A percentile compares a stretch with the other conserved stretches of the same genome.
phyloP scores from a whole-genome alignment of 1,284 basidiomycete genomes.

The Moesziomyces sp. region DNA sequence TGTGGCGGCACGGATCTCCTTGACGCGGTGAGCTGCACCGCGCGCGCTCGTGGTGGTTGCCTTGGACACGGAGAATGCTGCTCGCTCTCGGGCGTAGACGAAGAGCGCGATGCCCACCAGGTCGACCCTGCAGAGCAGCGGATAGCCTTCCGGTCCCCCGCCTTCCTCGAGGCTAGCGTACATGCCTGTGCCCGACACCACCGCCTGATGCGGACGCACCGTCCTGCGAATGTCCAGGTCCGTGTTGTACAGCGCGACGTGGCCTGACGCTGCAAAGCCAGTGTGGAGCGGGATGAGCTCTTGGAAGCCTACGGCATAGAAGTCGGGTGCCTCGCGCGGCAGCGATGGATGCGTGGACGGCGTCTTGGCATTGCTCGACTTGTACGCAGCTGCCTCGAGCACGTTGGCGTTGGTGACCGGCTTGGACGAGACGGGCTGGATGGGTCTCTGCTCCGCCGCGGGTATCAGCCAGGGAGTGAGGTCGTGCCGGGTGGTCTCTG shows the following conservation, averaged over 20 bases:
- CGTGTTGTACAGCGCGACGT: slow-evolving; percentile 73
- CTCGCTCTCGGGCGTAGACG: slow-evolving; percentile 80
- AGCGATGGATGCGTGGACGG: slow-evolving; percentile 37
- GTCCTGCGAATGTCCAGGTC: slow-evolving; percentile 71
- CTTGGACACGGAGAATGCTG: slow-evolving; percentile 69
- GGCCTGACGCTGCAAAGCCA: slow-evolving; percentile 69
- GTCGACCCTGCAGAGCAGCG: slow-evolving; percentile 52
- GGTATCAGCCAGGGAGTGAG: slow-evolving; percentile 66
- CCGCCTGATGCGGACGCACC: slow-evolving; percentile 64
- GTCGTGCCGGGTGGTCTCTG: slow-evolving; percentile 67
- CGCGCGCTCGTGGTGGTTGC: slow-evolving; percentile 78
- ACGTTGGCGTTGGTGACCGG: slow-evolving; percentile 35
- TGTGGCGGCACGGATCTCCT: slow-evolving; percentile 59
- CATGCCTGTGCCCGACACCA: slow-evolving; percentile 55
- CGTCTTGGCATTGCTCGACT: slow-evolving; percentile 38
- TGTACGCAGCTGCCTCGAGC: slow-evolving; percentile 27
- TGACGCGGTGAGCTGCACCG: slow-evolving; percentile 70
- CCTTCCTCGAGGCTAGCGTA: slow-evolving; percentile 61
- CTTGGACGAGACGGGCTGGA: slow-evolving; percentile 61
- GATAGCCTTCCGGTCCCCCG: slow-evolving; percentile 64
- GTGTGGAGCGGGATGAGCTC: slow-evolving; percentile 80
- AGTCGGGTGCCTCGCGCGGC: slow-evolving; percentile 71
- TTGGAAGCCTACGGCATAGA: slow-evolving; percentile 88
- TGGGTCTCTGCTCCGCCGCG: slow-evolving; percentile 65
- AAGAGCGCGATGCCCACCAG: slow-evolving; percentile 69